Base-by-base conservation (phyloP, 2,329 filamentous ascomycete genomes). In the Tympanopsis confertula region DNA sequence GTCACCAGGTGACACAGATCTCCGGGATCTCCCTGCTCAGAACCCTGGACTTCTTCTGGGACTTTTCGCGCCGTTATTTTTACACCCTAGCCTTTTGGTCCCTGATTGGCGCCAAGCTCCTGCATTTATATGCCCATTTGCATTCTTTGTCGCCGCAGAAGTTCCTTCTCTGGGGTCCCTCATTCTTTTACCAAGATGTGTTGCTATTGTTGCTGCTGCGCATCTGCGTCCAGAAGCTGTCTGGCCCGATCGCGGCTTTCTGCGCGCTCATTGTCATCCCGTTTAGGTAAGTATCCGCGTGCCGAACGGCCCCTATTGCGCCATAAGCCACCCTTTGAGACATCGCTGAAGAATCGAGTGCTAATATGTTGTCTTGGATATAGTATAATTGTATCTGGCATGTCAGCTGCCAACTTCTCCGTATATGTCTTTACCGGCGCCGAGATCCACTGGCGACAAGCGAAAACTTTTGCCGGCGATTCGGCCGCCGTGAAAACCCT, bases 391-490 rank as follows among this genome's bases (percentile, higher is more conserved):
- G 17, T 33, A 7, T 33, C 30, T 17, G 30, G 30, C 7, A 33
- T 33, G 30, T 10, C 30, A 10, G 10, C 30, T 10, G 12, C 30
- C 15, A 18, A 13, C 12, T 12, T 18, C 30, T 33, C 30, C 30
- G 10, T 33, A 10, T 33, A 33, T 15, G 7, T 33, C 30, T 7
- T 17, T 7, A 33, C 30, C 15, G 30, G 30, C 30, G 30, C 30
- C 30, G 30, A 33, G 15, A 33, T 33, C 15, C 30, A 33, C 30
- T 33, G 30, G 30, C 30, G 15, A 10, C 30, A 33, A 15, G 15
- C 15, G 10, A 10, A 18, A 7, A 33, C 7, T 17, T 10, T 33
- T 17, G 12, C 7, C 7, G 15, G 30, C 30, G 30, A 33, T 15
- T 10, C 30, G 7, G 30, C 30, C 17, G 30, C 30, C 30, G 7